Conservation (phyloP, 2,329 filamentous ascomycete genomes). For the Apiospora malaysiana region DNA sequence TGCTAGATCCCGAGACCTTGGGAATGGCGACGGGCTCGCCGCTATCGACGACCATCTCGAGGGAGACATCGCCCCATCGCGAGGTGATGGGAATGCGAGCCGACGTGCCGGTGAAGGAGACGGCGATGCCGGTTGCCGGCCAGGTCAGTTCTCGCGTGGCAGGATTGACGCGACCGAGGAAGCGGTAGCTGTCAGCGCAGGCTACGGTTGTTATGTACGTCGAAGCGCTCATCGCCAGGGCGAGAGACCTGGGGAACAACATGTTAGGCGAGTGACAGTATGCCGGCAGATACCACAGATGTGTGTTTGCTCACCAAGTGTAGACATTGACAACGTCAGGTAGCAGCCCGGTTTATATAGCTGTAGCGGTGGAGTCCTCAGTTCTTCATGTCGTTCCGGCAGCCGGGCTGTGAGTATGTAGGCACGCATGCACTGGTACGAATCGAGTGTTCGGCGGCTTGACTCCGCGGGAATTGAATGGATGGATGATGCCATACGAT, state of each 20-base stretch:
- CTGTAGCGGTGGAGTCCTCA: not conserved
- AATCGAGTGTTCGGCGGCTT: not conserved
- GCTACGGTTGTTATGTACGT: not conserved
- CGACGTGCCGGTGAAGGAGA: constrained; percentile 47
- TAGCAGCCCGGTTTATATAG: not conserved
- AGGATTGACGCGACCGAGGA: constrained; percentile 49
- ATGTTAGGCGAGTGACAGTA: not conserved
- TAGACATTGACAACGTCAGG: not conserved
- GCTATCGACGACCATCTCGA: constrained; percentile 43
- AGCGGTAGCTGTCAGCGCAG: constrained; percentile 25
- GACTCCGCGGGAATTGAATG: not conserved
- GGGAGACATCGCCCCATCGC: constrained; percentile 40
- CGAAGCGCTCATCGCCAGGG: constrained; percentile 4
- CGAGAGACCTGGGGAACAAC: constrained; percentile 7
- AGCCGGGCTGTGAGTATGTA: not conserved
- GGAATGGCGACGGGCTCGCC: constrained; percentile 36
- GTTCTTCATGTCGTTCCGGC: not conserved
- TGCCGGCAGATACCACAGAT: too few species aligned
- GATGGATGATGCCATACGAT: not conserved
- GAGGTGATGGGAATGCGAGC: constrained; percentile 43
- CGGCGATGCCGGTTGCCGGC: constrained; percentile 49
- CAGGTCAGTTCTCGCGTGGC: constrained; percentile 50
- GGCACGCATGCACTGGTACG: not conserved
- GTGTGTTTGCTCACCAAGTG: not conserved
- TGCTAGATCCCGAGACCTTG: constrained; percentile 37